Evolutionary conservation across 169 alveolate species (phyloP), one percentile per base, ranked within the genome.

Genomic region (Babesia sp.): DNA sequence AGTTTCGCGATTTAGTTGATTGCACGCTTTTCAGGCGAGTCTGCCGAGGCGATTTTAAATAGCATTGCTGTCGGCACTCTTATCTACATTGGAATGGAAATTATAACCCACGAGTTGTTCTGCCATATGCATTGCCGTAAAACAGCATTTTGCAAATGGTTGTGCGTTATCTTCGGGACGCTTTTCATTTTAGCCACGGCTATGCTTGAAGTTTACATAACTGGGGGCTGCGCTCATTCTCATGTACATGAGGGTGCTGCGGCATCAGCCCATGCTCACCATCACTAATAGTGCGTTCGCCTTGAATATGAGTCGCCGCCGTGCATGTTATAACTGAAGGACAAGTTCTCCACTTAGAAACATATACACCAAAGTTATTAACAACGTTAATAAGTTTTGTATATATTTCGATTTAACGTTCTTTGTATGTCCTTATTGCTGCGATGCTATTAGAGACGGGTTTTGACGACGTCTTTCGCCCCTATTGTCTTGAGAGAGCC

Each of bases 11-110:
- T 34, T 8, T 12, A 5, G 28, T 45, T 8, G 12, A 2, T 31
- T 20, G 3, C 0, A 12, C 9, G 26, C 4, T 55, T 6, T 57
- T 12, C 24, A 71, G 83, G 54, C 26, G 33, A 37, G 11, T 6
- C 48, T 33, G 78, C 61, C 3, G 73, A 48, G 41, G 86, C 80
- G 5, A 39, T 76, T 7, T 22, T 76, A 42, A 76, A 76, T 36
- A 20, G 73, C 12, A 16, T 76, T 33, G 86, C 86, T 33, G 74
- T 67, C 6, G 86, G 86, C 26, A 66, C 86, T 2, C 73, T 76
- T 7, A 55, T 76, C 20, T 76, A 76, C 67, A 68, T 76, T 22
- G 86, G 86, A 16, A 54, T 68, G 56, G 86, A 76, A 54, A 67
- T 76, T 22, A 29, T 76, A 22, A 57, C 64, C 51, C 86, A 76